Percentiles rank a stretch among this genome's conserved stretches.
Conservation (phyloP, 108 stramenopile species). For the Thalassiosira profunda region DNA sequence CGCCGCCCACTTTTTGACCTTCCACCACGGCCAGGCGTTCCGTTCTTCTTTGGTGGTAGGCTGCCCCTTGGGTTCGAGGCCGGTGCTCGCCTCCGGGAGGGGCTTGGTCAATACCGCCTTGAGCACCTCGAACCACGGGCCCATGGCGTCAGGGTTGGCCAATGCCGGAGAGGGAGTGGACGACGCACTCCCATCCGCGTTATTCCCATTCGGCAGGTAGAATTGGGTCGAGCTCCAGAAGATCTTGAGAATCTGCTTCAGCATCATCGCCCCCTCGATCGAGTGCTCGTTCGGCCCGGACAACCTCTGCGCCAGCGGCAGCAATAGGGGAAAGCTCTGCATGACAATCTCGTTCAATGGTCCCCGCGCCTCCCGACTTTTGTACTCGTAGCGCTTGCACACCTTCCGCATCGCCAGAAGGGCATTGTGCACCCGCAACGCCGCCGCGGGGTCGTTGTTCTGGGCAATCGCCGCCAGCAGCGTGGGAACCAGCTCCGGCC, state of each 20-base stretch:
- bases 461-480: slow-evolving; percentile 81
- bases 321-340: slow-evolving; percentile 85
- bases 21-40: slow-evolving; percentile 98
- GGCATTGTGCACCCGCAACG: slow-evolving; percentile 91
- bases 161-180: slow-evolving; percentile 49
- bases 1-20: slow-evolving; percentile 97
- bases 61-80: no score
- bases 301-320: slow-evolving; percentile 76
- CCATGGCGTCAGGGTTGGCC: slow-evolving; percentile 77
- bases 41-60: slow-evolving; percentile 89
- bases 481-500: slow-evolving; percentile 89
- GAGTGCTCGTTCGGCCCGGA: slow-evolving; percentile 68
- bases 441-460: slow-evolving; percentile 65
- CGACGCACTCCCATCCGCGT: slow-evolving; percentile 57
- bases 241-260: slow-evolving; percentile 97
- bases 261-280: slow-evolving; percentile 92
- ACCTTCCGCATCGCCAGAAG: slow-evolving; percentile 95
- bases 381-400: slow-evolving; percentile 98
- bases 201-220: slow-evolving; percentile 78
- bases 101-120: slow-evolving; percentile 70
- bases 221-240: slow-evolving; percentile 98
- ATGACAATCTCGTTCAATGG: slow-evolving; percentile 92
- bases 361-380: slow-evolving; percentile 88
- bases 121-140: slow-evolving; percentile 92
- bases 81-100: slow-evolving; percentile 79